These are phyloP conservation scores for Candida golubevii DNA, from an alignment of 805 yeast species.

Conservation along the genomic window DNA sequence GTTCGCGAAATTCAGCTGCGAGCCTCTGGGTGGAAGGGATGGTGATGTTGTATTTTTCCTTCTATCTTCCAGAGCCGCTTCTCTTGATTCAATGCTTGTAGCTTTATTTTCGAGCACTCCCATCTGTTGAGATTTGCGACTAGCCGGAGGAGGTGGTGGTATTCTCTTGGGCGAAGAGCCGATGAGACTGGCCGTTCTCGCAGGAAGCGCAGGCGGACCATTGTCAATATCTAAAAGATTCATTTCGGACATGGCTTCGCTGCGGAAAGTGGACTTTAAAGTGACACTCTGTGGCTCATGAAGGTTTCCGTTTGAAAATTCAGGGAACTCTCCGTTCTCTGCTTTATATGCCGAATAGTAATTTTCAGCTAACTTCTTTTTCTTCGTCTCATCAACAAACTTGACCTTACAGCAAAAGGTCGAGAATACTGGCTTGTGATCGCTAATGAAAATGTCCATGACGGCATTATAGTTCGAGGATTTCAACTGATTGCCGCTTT, in stretches of 20 bases:
- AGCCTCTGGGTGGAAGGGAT: slow-evolving; percentile 8
- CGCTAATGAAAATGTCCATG: slow-evolving; percentile 61
- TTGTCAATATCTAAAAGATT: slow-evolving; percentile 31
- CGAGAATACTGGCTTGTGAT: slow-evolving; percentile 91
- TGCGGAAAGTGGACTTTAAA: slow-evolving; percentile 17
- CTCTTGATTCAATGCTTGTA: not conserved
- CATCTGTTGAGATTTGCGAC: slow-evolving; percentile 12
- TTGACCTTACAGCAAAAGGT: slow-evolving; percentile 64
- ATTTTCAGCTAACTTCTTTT: slow-evolving; percentile 22
- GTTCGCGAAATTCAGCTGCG: slow-evolving; percentile 10
- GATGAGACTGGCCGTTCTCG: slow-evolving; percentile 13
- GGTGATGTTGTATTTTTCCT: slow-evolving; percentile 7
- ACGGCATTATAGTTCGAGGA: slow-evolving; percentile 70
- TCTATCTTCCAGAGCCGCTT: slow-evolving; percentile 6
- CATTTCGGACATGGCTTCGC: slow-evolving; percentile 31
- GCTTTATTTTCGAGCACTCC: not conserved
- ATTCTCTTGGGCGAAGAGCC: slow-evolving; percentile 22
- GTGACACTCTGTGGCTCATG: slow-evolving; percentile 6
- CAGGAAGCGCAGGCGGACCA: slow-evolving; percentile 23
- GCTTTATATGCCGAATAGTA: slow-evolving; percentile 28
- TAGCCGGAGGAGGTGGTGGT: slow-evolving; percentile 31
- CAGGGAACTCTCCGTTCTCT: slow-evolving; percentile 22
- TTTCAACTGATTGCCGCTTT: slow-evolving; percentile 33
- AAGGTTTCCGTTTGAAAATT: slow-evolving; percentile 3
- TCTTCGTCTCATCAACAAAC: slow-evolving; percentile 50